Evolutionary conservation across 371 early-diverging fungal genomes (phyloP).

Genomic region (Rhizopus sp.): DNA sequence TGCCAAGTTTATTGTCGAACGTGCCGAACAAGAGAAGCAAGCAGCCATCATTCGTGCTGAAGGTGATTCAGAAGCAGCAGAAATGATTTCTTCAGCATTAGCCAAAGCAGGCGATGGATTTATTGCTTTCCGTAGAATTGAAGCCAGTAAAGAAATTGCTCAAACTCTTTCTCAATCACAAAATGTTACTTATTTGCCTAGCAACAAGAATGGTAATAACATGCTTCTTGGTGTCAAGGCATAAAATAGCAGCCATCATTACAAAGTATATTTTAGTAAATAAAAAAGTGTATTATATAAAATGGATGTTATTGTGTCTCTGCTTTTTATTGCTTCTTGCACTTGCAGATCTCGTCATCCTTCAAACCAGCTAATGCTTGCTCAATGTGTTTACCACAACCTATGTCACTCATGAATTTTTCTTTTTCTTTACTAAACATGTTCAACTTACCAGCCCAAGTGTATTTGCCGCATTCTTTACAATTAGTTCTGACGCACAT

Average conservation of each 20-base stretch:
- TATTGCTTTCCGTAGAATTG: slow-evolving; percentile 96
- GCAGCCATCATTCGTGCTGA: slow-evolving; percentile 98
- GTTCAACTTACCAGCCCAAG: slow-evolving; percentile 31
- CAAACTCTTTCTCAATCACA: slow-evolving; percentile 78
- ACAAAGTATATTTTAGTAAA: too few species aligned
- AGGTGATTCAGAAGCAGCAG: slow-evolving; percentile 95
- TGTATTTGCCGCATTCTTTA: slow-evolving; percentile 27
- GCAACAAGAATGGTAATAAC: slow-evolving; percentile 47
- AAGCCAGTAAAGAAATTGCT: slow-evolving; percentile 98
- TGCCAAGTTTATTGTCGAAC: slow-evolving; percentile 90
- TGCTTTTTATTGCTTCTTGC: slow-evolving; percentile 24
- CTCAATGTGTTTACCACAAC: slow-evolving; percentile 34
- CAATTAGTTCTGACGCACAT: slow-evolving; percentile 34
- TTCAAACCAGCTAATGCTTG: slow-evolving; percentile 39
- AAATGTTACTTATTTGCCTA: slow-evolving; percentile 94
- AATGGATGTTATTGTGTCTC: neutral
- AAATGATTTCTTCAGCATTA: slow-evolving; percentile 84
- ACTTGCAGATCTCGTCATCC: slow-evolving; percentile 35
- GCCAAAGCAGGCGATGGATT: slow-evolving; percentile 87
- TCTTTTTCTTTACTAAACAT: too few species aligned
- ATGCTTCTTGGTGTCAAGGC: slow-evolving; percentile 52
- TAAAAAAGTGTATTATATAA: too few species aligned
- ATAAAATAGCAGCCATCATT: too few species aligned
- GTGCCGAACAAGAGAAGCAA: slow-evolving; percentile 97
- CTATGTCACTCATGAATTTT: slow-evolving; percentile 8